phyloP scores from a whole-genome alignment of 2,329 filamentous ascomycete species.

The Trichoderma cornu-damae region DNA sequence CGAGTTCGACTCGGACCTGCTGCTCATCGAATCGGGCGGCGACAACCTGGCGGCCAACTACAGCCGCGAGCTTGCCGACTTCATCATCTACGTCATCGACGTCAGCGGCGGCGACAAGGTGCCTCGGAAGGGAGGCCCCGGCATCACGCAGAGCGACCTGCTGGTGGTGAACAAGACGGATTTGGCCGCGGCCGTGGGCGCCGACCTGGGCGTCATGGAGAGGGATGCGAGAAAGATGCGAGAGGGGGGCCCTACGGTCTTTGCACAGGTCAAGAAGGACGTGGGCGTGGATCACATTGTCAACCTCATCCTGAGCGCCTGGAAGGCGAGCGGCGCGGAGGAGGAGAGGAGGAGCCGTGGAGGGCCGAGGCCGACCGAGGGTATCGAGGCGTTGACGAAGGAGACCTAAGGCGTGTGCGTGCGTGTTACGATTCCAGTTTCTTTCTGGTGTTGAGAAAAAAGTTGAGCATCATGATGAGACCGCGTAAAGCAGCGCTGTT shows the following conservation, averaged over 20 bases:
- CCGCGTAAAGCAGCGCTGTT: too few species aligned
- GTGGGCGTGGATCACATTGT: slow-evolving; percentile 83
- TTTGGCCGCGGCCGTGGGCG: slow-evolving; percentile 81
- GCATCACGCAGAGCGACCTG: slow-evolving; percentile 93
- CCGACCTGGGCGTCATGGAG: slow-evolving; percentile 91
- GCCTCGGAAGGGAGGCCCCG: slow-evolving; percentile 89
- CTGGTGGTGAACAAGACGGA: slow-evolving; percentile 97
- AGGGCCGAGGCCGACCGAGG: slow-evolving; percentile 54
- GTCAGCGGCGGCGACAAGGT: slow-evolving; percentile 96
- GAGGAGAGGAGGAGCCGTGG: slow-evolving; percentile 49
- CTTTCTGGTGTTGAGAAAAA: too few species aligned
- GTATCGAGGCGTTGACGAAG: slow-evolving; percentile 44
- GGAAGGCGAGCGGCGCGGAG: slow-evolving; percentile 83
- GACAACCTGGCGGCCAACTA: slow-evolving; percentile 98
- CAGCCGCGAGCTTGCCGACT: slow-evolving; percentile 88
- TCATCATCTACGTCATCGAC: slow-evolving; percentile 98
- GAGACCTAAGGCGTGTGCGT: too few species aligned
- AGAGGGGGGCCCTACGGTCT: slow-evolving; percentile 91
- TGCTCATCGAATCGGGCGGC: slow-evolving; percentile 92
- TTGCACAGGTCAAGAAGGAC: slow-evolving; percentile 93
- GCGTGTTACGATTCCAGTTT: too few species aligned
- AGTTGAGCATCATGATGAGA: too few species aligned
- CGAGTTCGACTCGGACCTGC: slow-evolving; percentile 71
- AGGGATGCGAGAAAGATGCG: slow-evolving; percentile 89
- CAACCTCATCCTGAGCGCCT: slow-evolving; percentile 81